Evolutionary conservation across 2,329 filamentous ascomycete species (phyloP), one percentile per base, ranked within the genome.

Genomic region (Phaeosphaeria sp.): DNA sequence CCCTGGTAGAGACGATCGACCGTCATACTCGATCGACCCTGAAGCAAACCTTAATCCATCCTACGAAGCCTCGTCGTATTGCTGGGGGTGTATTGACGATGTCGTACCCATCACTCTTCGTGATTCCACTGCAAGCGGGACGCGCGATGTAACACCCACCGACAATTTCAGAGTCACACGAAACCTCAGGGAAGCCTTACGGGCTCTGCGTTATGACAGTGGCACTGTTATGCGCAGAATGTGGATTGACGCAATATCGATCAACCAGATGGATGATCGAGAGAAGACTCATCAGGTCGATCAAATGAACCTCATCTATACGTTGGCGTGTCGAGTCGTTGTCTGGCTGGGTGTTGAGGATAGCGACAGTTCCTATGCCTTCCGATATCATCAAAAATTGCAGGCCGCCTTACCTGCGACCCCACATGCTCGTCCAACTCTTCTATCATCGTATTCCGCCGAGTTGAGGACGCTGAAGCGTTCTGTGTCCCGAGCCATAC

Each of bases 31-130:
- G n/a, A n/a, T n/a, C n/a, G n/a, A n/a, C n/a, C n/a, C n/a, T n/a
- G n/a, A n/a, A n/a, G n/a, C n/a, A n/a, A n/a, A n/a, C n/a, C n/a
- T n/a, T n/a, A n/a, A n/a, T n/a, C n/a, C n/a, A n/a, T n/a, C n/a
- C n/a, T n/a, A n/a, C n/a, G 49, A 53, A 22, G 50, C 55, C 11
- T 43, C 50, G 6, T 58, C 51, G 15, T 58, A 58, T 42, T 51
- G 49, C 3, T 54, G 55, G 51, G 55, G 46, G 6, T 17, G 33
- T 45, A 5, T n/a, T 30, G 17, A 21, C 1, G 20, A 39, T 25
- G 6, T 11, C 20, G 22, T 43, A 8, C 2, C 13, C n/a, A 45
- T 53, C 18, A 49, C 27, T 13, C 21, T 33, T 6, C 20, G 43
- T 17, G 24, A 53, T 46, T 8, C 44, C 44, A 6, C 30, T 36